A percentile compares a stretch with the other conserved stretches of the same genome.
These are phyloP conservation scores for Chaetomium cochliodes DNA, from an alignment of 495 filamentous ascomycete species.

Conservation along the genomic window DNA sequence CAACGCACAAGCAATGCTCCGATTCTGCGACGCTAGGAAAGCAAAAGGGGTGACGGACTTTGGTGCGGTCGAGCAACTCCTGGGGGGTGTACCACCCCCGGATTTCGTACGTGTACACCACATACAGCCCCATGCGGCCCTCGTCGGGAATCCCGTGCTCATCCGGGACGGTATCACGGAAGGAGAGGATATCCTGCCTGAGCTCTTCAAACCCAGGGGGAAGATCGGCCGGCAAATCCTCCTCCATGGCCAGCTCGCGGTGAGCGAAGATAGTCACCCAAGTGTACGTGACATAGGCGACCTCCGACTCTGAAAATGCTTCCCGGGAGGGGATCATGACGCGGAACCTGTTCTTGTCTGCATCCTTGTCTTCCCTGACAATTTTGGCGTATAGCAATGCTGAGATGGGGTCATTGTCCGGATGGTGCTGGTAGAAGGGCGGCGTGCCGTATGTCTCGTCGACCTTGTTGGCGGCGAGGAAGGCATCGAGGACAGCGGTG, in stretches of 20 bases:
- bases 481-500: background rate
- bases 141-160: background rate
- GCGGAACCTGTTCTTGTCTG: background rate
- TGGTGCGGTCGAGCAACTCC: background rate
- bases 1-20: no score
- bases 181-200: background rate
- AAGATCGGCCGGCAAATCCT: background rate
- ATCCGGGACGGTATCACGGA: background rate
- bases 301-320: background rate
- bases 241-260: background rate
- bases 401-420: background rate
- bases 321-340: background rate
- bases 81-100: background rate
- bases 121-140: background rate
- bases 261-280: background rate
- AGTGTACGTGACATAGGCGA: background rate
- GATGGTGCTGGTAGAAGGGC: conserved; percentile 1
- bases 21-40: background rate
- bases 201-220: background rate
- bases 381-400: background rate
- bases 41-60: background rate
- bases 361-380: background rate
- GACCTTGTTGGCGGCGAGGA: conserved; percentile 6
- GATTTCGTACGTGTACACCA: background rate
- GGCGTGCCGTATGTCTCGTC: background rate